Evolutionary conservation across 768 basidiomycete genomes (phyloP), one percentile per base, ranked within the genome.

Genomic region (Tricholoma hemisulphureum): DNA sequence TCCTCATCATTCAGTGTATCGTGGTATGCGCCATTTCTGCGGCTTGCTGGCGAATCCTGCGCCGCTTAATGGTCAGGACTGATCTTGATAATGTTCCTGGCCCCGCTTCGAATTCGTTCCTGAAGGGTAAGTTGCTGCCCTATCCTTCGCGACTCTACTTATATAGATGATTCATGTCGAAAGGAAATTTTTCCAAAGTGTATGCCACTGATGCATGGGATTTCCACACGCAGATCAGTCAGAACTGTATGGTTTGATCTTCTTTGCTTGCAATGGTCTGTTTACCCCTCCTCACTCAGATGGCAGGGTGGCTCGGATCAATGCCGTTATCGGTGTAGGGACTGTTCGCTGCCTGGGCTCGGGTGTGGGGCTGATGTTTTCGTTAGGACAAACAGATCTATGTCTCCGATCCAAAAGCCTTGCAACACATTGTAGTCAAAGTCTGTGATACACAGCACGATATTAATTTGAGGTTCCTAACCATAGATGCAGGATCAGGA

Each of bases 381-480:
- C 9, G 1, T 6, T 26, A 61, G 60, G 56, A 53, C 39, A 61
- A 57, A 31, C 56, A 61, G 41, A 68, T 77, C 35, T 75, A 71
- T 57, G 60, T 78, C 32, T 72, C 68, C 8, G 75, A 77, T 43
- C 77, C 75, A 10, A 67, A 68, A 21, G 74, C 77, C 10, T 23
- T 77, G 7, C 65, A 75, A 49, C 65, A 75, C 48, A 68, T 77
- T 24, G 55, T 74, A 16, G 67, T 78, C 53, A 77, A 73, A 51
- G 64, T 60, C 4, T 14, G 75, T 71, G 2, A 2, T 21, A n/a
- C n/a, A 23, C 9, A 28, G 14, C 21, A 5, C 3, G 6, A 14
- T 18, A 18, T 48, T 13, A 21, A 1, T 6, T 32, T 51, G 20
- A 16, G 28, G 6, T 24, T n/a, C 8, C 18, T 52, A 6, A 53